Conservation (phyloP, 1,284 basidiomycete genomes). For the Hypsizygus ulmarius region DNA sequence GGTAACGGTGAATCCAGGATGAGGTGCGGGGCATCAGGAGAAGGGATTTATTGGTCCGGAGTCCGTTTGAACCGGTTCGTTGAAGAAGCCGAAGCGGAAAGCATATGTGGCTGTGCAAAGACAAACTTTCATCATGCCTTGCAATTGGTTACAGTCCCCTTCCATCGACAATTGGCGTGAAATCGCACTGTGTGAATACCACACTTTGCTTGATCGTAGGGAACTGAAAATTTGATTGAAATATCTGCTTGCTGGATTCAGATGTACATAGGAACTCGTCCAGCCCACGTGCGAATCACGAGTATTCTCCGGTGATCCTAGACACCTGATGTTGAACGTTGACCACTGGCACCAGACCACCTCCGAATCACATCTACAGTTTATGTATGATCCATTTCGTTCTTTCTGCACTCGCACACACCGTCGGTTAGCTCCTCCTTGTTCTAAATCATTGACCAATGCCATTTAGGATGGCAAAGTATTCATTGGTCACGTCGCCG, state of each 20-base stretch:
- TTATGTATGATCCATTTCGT: too few species aligned
- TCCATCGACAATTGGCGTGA: not conserved
- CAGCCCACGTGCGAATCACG: too few species aligned
- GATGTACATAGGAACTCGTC: too few species aligned
- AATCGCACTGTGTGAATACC: too few species aligned
- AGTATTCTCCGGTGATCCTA: too few species aligned
- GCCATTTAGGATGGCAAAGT: conserved; percentile 11
- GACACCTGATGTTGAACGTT: too few species aligned
- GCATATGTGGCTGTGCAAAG: conserved; percentile 5
- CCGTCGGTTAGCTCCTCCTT: not conserved
- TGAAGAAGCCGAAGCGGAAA: conserved; percentile 10
- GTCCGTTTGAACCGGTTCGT: conserved; percentile 6
- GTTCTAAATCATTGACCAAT: conserved; percentile 4
- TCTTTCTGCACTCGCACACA: not conserved
- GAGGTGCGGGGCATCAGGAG: not conserved
- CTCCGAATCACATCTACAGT: too few species aligned
- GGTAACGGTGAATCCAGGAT: not conserved
- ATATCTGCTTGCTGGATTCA: too few species aligned
- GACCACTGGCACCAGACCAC: too few species aligned
- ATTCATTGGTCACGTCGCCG: not conserved
- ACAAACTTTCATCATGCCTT: not conserved
- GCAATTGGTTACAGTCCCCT: not conserved
- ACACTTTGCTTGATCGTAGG: too few species aligned
- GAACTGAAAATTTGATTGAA: too few species aligned
- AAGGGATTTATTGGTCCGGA: not conserved